Conservation (phyloP, 208 protist species). For the Plasmodiophora brassicae region DNA sequence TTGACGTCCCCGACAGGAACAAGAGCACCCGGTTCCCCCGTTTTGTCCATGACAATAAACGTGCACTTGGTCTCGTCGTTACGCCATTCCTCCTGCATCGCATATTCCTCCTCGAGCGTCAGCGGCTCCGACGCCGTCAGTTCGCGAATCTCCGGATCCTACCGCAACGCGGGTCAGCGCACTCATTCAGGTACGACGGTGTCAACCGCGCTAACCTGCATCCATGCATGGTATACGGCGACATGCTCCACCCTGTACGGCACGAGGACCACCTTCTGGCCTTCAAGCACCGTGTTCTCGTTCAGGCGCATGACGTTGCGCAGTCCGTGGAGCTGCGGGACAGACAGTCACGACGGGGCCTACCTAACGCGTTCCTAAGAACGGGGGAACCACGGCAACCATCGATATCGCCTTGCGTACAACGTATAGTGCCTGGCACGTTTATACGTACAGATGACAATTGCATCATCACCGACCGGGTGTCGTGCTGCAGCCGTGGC, state of each 20-base stretch:
- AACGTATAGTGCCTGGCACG: no score
- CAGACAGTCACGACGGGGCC: no score
- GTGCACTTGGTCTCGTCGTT: background rate
- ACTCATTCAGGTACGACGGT: background rate
- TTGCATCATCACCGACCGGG: no score
- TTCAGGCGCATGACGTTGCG: background rate
- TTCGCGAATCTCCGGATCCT: background rate
- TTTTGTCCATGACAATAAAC: background rate
- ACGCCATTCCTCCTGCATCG: background rate
- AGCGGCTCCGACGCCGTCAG: constrained; percentile 4
- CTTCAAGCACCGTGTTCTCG: background rate
- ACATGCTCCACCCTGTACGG: background rate
- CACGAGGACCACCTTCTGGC: background rate
- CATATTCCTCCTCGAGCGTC: constrained; percentile 19
- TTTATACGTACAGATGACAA: no score
- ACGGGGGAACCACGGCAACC: no score
- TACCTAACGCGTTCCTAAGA: no score
- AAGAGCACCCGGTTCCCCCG: no score
- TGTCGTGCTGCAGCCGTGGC: no score
- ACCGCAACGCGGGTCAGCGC: background rate
- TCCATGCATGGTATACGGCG: background rate
- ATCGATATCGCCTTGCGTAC: no score
- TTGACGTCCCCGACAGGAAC: background rate
- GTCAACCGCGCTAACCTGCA: background rate
- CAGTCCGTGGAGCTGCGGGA: no score